A percentile compares a stretch with the other conserved stretches of the same genome.
Evolutionary conservation across 208 protist species (phyloP).

Genomic region (Trypanosoma cruzi): DNA sequence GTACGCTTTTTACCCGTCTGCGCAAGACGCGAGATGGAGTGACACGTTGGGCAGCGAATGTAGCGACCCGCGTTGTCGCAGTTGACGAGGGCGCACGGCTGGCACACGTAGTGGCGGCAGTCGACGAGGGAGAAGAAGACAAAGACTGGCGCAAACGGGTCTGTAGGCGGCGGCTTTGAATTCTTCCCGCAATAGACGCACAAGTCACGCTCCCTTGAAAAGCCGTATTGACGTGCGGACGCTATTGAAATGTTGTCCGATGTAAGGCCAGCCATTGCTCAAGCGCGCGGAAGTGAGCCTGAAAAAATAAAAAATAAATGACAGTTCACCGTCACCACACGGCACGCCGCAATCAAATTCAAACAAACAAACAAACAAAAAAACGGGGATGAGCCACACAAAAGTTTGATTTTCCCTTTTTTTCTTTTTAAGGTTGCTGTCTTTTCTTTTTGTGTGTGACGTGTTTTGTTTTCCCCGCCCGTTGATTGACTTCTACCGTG

Average conservation of each 20-base stretch:
- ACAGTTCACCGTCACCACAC: not conserved
- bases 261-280: constrained; percentile 68
- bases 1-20: constrained; percentile 65
- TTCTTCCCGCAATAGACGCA: constrained; percentile 71
- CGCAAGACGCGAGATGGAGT: constrained; percentile 76
- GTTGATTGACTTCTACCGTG: not conserved
- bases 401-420: not conserved
- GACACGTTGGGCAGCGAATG: constrained; percentile 75
- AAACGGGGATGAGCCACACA: not conserved
- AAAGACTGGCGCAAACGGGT: constrained; percentile 84
- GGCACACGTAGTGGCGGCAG: constrained; percentile 90
- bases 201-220: constrained; percentile 28
- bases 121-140: constrained; percentile 89
- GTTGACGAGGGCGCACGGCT: constrained; percentile 88
- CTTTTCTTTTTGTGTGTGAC: not conserved
- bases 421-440: not conserved
- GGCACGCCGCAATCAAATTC: not conserved
- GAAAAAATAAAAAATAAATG: not conserved
- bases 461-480: not conserved
- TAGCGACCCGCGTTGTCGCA: constrained; percentile 74
- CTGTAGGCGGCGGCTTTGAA: constrained; percentile 39
- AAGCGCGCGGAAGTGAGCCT: not conserved
- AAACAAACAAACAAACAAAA: not conserved
- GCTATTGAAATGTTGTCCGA: constrained; percentile 82
- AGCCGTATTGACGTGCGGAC: constrained; percentile 42